A percentile compares a stretch with the other conserved stretches of the same genome.
phyloP scores from a whole-genome alignment of 208 protist species.

The Wallacemonas sp. region DNA sequence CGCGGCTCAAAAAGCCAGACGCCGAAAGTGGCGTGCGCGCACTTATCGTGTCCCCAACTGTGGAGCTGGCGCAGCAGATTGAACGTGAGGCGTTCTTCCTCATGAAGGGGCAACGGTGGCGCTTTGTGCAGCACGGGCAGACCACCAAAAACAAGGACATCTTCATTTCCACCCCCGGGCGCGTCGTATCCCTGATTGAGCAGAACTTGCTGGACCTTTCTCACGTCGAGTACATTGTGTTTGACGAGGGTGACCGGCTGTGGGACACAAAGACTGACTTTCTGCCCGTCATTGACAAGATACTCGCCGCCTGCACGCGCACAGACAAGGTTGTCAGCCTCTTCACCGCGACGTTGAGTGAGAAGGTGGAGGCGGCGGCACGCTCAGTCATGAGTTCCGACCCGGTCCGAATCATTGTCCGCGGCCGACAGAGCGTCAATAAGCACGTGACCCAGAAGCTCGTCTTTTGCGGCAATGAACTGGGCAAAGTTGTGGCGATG shows the following conservation, averaged over 20 bases:
- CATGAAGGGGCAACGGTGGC: conserved; percentile 86
- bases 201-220: conserved; percentile 76
- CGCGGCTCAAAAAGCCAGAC: conserved; percentile 80
- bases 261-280: conserved; percentile 92
- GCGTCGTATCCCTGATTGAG: conserved; percentile 76
- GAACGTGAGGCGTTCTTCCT: conserved; percentile 89
- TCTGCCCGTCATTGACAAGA: conserved; percentile 79
- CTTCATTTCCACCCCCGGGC: conserved; percentile 89
- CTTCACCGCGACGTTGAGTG: conserved; percentile 95
- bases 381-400: conserved; percentile 88
- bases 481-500: conserved; percentile 97
- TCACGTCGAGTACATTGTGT: conserved; percentile 91
- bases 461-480: conserved; percentile 95
- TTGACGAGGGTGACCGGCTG: conserved; percentile 98
- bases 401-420: conserved; percentile 93
- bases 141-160: conserved; percentile 92
- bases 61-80: conserved; percentile 97
- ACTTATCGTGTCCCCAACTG: conserved; percentile 95
- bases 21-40: conserved; percentile 84
- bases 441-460: conserved; percentile 89
- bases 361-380: conserved; percentile 89
- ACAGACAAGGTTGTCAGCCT: conserved; percentile 80
- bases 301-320: conserved; percentile 83
- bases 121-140: conserved; percentile 88
- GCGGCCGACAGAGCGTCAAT: conserved; percentile 73